A percentile compares a stretch with the other conserved stretches of the same genome.
phyloP scores from a whole-genome alignment of 2,329 filamentous ascomycete genomes.

The Colletotrichum lupini region DNA sequence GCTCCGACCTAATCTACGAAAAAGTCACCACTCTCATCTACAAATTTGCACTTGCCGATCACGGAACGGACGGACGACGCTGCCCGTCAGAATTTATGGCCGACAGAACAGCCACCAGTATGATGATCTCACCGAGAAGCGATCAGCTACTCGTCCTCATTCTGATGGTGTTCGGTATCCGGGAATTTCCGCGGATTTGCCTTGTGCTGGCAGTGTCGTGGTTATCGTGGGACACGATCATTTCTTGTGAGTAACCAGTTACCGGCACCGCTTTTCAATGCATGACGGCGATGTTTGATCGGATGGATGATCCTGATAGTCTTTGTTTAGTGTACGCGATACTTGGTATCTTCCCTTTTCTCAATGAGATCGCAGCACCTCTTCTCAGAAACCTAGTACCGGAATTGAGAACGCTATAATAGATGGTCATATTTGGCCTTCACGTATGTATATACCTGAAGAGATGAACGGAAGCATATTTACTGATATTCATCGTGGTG shows the following conservation, averaged over 20 bases:
- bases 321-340: constrained; percentile 3
- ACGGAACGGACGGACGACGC: too few species aligned
- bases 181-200: constrained; percentile 8
- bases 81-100: neutral
- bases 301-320: neutral
- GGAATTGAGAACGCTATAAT: neutral
- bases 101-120: neutral
- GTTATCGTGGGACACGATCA: neutral
- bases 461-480: neutral
- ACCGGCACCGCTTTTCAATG: neutral
- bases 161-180: neutral
- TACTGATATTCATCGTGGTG: neutral
- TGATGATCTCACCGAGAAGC: neutral
- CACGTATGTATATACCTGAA: too few species aligned
- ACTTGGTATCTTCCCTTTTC: constrained; percentile 16
- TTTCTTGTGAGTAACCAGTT: neutral
- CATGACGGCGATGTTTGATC: too few species aligned
- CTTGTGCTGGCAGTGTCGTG: constrained; percentile 2
- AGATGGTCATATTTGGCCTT: too few species aligned
- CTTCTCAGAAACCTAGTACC: neutral
- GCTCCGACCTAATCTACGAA: neutral
- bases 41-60: too few species aligned
- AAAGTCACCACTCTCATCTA: too few species aligned
- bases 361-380: neutral
- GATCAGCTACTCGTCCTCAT: neutral